These are phyloP conservation scores for Wickerhamomyces rabaulensis DNA, from an alignment of 805 yeast species.

Conservation along the genomic window DNA sequence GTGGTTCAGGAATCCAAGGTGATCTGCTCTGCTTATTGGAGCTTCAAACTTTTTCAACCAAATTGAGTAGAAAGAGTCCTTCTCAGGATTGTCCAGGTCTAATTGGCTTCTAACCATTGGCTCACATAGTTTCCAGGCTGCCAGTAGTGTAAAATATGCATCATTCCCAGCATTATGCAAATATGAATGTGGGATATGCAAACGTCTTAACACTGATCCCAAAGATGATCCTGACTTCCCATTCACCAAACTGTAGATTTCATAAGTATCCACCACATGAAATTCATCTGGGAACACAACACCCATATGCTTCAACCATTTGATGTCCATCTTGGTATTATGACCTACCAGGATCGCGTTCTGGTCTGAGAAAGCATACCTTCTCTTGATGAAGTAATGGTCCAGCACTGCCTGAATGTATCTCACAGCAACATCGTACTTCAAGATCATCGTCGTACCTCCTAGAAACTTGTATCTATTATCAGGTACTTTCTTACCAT, in stretches of 20 bases:
- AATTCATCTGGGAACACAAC: conserved; percentile 33
- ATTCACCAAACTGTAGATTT: conserved; percentile 33
- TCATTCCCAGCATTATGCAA: conserved; percentile 69
- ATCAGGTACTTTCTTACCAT: conserved; percentile 48
- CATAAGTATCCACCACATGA: conserved; percentile 39
- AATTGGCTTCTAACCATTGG: not conserved
- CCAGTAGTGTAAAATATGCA: conserved; percentile 50
- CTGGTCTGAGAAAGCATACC: conserved; percentile 1
- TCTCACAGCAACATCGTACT: conserved; percentile 28
- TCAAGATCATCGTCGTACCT: conserved; percentile 39
- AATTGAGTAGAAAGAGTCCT: not conserved
- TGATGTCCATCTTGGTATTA: conserved; percentile 44
- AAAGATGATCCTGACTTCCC: conserved; percentile 35
- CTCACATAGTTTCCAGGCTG: conserved; percentile 44
- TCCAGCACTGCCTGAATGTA: conserved; percentile 37
- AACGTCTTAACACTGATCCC: conserved; percentile 36
- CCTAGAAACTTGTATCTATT: conserved; percentile 41
- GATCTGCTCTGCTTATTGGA: not conserved
- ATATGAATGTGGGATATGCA: conserved; percentile 47
- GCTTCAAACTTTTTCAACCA: not conserved
- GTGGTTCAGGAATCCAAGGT: not conserved
- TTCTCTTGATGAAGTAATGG: conserved; percentile 29
- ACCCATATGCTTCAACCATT: conserved; percentile 41
- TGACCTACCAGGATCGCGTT: conserved; percentile 49
- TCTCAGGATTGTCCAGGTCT: not conserved